Evolutionary conservation across 768 basidiomycete genomes (phyloP), one percentile per base, ranked within the genome.

Genomic region (Rhizopogon sp.): DNA sequence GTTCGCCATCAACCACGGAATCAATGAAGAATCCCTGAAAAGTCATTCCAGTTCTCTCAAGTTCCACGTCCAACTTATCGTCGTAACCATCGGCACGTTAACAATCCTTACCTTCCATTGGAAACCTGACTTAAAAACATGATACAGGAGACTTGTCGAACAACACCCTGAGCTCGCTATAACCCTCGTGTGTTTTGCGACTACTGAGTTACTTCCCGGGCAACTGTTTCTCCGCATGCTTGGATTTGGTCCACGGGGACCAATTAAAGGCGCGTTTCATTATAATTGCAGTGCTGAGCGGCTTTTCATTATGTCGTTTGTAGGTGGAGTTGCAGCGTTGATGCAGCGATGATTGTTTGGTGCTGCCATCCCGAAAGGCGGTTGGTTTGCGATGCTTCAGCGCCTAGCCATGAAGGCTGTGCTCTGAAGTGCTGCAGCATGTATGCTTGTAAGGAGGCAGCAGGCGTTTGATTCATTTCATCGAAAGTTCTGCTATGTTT

Each of bases 81-180:
- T 69, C 6, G 64, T 71, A 6, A 29, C 68, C 1, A 61, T 64
- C 29, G 70, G 70, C 6, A 44, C 20, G 25, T 43, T 35, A 6
- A 11, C 20, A 42, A 13, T 9, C 17, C 6, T n/a, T 17, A 6
- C 11, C 16, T 54, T n/a, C 17, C 29, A 3, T 39, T 25, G 14
- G 35, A 17, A 17, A 6, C 5, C 13, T 28, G 16, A n/a, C 14
- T 25, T 9, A 33, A 35, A 33, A 3, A 4, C 11, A 35, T 22
- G 46, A 51, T 29, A 22, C 31, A 75, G 74, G 72, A 13, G 71
- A 75, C 40, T 76, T 6, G 61, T 60, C 2, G 74, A 76, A 52
- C 64, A 70, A 28, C 73, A 76, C 45, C 73, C 74, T 9, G 43
- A 50, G 16, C 56, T 75, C 1, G 43, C 69, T 33, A 33, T 33